Evolutionary conservation across 2,329 filamentous ascomycete species (phyloP).

Genomic region (Gyromitra esculenta): DNA sequence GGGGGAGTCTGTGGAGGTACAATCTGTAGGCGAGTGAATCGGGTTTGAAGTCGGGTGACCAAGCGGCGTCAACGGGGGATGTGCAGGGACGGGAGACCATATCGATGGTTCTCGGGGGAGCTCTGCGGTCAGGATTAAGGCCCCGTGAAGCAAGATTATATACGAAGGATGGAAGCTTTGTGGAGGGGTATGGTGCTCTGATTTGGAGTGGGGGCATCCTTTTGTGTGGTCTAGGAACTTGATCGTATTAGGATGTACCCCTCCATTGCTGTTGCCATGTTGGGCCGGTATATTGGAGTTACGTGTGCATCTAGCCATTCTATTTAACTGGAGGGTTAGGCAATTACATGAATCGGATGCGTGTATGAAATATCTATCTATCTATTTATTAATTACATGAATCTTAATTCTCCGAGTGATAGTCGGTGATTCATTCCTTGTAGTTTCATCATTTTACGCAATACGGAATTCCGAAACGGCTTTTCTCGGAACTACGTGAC

Average conservation of each 20-base stretch:
- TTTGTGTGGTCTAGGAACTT: background rate
- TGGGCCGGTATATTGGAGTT: too few species aligned
- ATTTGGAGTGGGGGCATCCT: background rate
- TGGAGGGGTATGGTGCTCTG: background rate
- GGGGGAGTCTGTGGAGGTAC: slow-evolving; percentile 45
- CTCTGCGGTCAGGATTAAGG: slow-evolving; percentile 11
- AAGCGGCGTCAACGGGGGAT: background rate
- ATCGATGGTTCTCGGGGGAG: background rate
- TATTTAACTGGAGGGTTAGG: background rate
- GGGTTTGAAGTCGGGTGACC: background rate
- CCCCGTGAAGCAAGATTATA: slow-evolving; percentile 20
- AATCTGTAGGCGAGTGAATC: slow-evolving; percentile 17
- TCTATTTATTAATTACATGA: background rate
- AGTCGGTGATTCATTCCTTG: background rate
- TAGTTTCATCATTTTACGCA: background rate
- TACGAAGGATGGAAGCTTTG: background rate
- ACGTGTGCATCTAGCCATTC: background rate
- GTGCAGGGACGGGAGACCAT: background rate
- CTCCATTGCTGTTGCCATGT: background rate
- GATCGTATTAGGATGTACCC: background rate
- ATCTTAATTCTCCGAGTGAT: background rate
- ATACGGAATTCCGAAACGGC: background rate
- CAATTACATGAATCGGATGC: too few species aligned
- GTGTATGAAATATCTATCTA: background rate
- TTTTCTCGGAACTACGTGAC: too few species aligned